Evolutionary conservation across 176 grass and related monocot genomes (phyloP), one percentile per base, ranked within the genome.

Genomic region (Bonia amplexicaulis): DNA sequence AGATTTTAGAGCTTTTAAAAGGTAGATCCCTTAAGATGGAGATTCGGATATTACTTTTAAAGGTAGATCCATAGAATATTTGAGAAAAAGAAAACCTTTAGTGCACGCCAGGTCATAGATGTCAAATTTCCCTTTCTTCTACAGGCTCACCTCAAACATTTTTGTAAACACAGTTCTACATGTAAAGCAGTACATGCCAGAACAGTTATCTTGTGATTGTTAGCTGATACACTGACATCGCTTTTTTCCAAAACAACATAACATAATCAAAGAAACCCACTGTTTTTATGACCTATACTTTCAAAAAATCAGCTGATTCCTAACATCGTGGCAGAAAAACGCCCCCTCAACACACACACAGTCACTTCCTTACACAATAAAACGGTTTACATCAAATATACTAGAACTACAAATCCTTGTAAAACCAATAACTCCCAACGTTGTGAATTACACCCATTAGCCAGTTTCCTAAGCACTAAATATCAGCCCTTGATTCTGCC

Each of bases 41-140:
- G n/a, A 83, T 83, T 88, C 86, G 7, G 23, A 20, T 3, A 53
- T 71, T 62, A 29, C 63, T 78, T 71, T 78, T 69, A 31, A 53
- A 71, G 44, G 15, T 60, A 40, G 1, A 78, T 64, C 26, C 54
- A 62, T 23, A 70, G 65, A 88, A 82, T 42, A 83, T 68, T 66
- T 74, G 19, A 46, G 12, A 22, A 55, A 41, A 76, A 58, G 0
- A 19, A 69, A 12, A 41, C 29, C 11, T 61, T 19, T 51, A 61
- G 41, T 39, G n/a, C 5, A 66, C 42, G 27, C 62, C 66, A 66
- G 8, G 60, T 54, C 17, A 1, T 42, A 41, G 33, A 29, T 53
- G n/a, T 16, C 45, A 53, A 40, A 65, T 51, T 74, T 19, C 17
- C 49, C 80, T 74, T 65, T 47, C 42, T 66, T 48, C 55, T 80